Evolutionary conservation across 179 eudicot genomes (phyloP).

Genomic region (Drosera spatulata): DNA sequence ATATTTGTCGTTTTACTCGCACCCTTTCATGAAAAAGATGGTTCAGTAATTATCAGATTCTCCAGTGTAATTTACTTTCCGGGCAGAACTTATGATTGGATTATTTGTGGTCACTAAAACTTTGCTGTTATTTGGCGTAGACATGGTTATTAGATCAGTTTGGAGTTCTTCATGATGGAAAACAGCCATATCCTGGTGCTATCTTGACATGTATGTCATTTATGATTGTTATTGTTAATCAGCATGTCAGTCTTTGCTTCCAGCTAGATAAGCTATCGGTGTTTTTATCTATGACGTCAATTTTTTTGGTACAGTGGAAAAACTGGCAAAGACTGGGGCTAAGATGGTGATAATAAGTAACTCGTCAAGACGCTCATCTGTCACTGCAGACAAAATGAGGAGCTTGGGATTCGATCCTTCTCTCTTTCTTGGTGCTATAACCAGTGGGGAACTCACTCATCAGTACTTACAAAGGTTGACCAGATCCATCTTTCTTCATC

Average conservation of each 20-base stretch:
- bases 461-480: constrained; percentile 61
- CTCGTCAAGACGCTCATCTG: constrained; percentile 84
- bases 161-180: constrained; percentile 98
- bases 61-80: neutral
- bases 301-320: constrained; percentile 49
- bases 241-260: constrained; percentile 1
- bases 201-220: constrained; percentile 62
- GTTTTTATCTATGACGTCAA: neutral
- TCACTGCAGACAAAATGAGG: constrained; percentile 64
- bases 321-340: constrained; percentile 63
- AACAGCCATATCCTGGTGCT: constrained; percentile 90
- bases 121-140: constrained; percentile 21
- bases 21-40: too few relatives aligned
- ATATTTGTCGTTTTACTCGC: too few relatives aligned
- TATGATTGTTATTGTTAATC: constrained; percentile 4
- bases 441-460: constrained; percentile 91
- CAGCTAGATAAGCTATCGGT: neutral
- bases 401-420: constrained; percentile 89
- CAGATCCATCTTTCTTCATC: neutral
- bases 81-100: neutral
- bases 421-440: constrained; percentile 69
- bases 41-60: neutral
- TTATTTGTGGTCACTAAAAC: neutral
- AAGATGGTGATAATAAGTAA: constrained; percentile 91
- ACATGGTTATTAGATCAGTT: constrained; percentile 96